These are phyloP conservation scores for Syzygium jambos DNA, from an alignment of 345 rosid species.

Conservation along the genomic window DNA sequence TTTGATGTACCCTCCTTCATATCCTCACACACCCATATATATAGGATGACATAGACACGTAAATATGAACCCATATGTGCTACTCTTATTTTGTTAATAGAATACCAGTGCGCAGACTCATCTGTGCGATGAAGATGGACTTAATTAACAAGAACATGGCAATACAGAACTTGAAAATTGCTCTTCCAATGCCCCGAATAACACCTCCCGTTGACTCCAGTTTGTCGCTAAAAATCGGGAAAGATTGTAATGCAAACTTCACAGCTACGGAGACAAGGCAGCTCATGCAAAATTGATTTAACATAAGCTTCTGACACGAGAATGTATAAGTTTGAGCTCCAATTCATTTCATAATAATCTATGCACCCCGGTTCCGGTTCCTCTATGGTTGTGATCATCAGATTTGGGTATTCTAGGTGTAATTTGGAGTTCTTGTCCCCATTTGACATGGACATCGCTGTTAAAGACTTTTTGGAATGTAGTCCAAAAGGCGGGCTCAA, in stretches of 20 bases:
- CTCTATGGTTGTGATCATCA: not conserved
- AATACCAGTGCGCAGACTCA: not conserved
- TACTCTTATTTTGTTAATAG: not conserved
- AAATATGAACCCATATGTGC: not conserved
- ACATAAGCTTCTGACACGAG: not conserved
- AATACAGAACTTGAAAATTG: not conserved
- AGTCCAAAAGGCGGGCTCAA: not conserved
- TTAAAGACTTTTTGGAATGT: not conserved
- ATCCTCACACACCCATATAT: not conserved
- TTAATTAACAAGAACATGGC: not conserved
- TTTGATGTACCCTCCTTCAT: not conserved
- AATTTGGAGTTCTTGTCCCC: not conserved
- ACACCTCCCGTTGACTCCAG: not conserved
- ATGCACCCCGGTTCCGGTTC: not conserved
- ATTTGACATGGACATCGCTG: not conserved
- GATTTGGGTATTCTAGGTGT: not conserved
- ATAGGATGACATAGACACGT: not conserved
- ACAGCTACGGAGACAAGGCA: not conserved
- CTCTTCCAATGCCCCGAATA: rapidly evolving
- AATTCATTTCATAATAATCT: not conserved
- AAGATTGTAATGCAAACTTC: not conserved
- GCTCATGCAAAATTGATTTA: not conserved
- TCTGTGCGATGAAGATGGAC: not conserved
- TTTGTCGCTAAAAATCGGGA: not conserved
- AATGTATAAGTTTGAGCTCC: not conserved